These are phyloP conservation scores for Trichoderma reesei DNA, from an alignment of 495 filamentous ascomycete species.

Conservation along the genomic window DNA sequence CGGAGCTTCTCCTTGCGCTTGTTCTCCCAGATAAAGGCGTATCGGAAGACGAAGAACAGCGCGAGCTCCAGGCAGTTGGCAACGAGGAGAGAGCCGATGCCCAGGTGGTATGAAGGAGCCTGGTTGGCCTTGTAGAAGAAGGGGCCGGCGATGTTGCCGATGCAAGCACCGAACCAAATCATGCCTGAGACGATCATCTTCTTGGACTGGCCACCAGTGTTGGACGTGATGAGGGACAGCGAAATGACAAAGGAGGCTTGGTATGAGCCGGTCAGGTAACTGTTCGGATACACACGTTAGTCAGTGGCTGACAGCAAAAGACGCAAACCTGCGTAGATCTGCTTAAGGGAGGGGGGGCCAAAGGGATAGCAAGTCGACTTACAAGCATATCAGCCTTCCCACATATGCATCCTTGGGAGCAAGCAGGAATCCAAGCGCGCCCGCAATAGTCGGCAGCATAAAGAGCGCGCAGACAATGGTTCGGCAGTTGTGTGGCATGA, in stretches of 20 bases:
- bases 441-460: constrained; percentile 29
- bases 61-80: constrained; percentile 46
- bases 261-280: constrained; percentile 26
- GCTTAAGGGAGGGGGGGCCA: background rate
- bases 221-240: constrained; percentile 31
- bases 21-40: constrained; percentile 47
- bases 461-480: constrained; percentile 38
- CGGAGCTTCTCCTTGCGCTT: constrained; percentile 36
- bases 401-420: constrained; percentile 34
- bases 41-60: constrained; percentile 36
- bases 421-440: constrained; percentile 43
- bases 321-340: background rate
- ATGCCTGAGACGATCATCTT: constrained; percentile 56
- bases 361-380: constrained; percentile 9
- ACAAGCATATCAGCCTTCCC: constrained; percentile 43
- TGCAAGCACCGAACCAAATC: constrained; percentile 56
- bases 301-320: background rate
- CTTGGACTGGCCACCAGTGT: constrained; percentile 64
- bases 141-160: constrained; percentile 39
- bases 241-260: constrained; percentile 24
- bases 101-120: constrained; percentile 40
- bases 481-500: constrained; percentile 38
- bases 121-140: constrained; percentile 25
- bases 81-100: constrained; percentile 56
- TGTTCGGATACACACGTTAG: background rate